Evolutionary conservation across 129 eudicot species (phyloP), one percentile per base, ranked within the genome.

Genomic region (Centella asiatica): DNA sequence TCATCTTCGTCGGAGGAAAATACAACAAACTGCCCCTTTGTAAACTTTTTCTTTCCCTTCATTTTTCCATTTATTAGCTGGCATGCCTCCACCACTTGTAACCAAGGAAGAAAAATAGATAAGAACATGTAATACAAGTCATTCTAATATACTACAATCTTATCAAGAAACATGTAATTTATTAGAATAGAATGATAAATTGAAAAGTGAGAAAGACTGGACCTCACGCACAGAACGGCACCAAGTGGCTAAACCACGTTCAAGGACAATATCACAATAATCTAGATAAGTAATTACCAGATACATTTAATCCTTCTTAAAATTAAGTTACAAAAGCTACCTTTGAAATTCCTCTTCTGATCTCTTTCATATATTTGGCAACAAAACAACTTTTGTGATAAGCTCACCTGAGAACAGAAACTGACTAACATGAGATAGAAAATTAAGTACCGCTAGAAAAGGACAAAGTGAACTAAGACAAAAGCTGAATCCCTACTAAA

Each of bases 1-100:
- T 57, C 57, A 72, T 75, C 84, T 34, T 80, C 80, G 2, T 77
- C 44, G 22, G 77, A 64, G 17, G 81, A 81, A 77, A 69, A 81
- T 67, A 70, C 29, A 44, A 50, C 59, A 66, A 36, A 71, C 27
- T 45, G 62, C 61, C 83, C 69, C 65, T 73, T 87, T 45, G 68
- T 42, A 47, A 76, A 56, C 68, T 45, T 66, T 40, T 65, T 66
- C 55, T 66, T 72, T 13, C 68, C 64, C 70, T 62, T 73, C 52
- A 72, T 67, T 62, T 67, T 72, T 76, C 77, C 69, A 58, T 62
- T 71, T 53, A 66, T 52, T 46, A 67, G 66, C 69, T 42, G 78
- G 70, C 79, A 79, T 22, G 72, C 62, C 64, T 58, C 68, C 66
- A 65, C 65, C 68, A 32, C 83, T 81, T 79, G 73, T 69, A 67